Evolutionary conservation across 305 asterid genomes (phyloP).

Genomic region (Plantago coronopus): DNA sequence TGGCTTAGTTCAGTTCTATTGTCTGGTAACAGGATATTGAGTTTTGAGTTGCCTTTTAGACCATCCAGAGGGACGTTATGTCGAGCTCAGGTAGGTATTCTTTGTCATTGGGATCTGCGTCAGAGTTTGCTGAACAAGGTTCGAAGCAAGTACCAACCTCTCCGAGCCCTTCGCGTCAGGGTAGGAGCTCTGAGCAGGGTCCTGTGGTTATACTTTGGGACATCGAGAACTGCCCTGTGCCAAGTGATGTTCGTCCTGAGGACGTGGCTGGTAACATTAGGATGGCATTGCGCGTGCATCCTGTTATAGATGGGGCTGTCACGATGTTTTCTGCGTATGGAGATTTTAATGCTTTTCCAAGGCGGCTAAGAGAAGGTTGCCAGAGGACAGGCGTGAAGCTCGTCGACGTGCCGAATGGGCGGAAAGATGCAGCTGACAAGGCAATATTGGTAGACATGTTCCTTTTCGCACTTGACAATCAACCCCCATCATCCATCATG

Average conservation of each 20-base stretch:
- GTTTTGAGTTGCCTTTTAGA: too few relatives aligned
- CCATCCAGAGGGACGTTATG: conserved; percentile 26
- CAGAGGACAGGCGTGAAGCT: conserved; percentile 95
- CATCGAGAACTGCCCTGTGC: conserved; percentile 94
- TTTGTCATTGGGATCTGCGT: conserved; percentile 25
- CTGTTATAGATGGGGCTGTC: conserved; percentile 67
- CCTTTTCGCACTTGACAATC: conserved; percentile 91
- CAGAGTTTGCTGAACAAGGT: conserved; percentile 36
- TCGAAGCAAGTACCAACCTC: conserved; percentile 30
- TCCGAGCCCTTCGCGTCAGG: conserved; percentile 30
- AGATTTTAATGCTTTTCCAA: conserved; percentile 79
- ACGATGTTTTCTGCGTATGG: conserved; percentile 81
- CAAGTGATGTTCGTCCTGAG: conserved; percentile 78
- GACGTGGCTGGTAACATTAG: conserved; percentile 90
- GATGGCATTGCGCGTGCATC: conserved; percentile 75
- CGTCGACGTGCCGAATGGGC: conserved; percentile 81
- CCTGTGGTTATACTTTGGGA: conserved; percentile 91
- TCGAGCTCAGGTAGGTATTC: conserved; percentile 31
- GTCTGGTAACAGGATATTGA: too few relatives aligned
- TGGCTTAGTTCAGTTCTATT: too few relatives aligned
- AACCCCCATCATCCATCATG: conserved; percentile 86
- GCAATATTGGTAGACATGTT: conserved; percentile 97
- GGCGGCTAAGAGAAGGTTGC: conserved; percentile 86
- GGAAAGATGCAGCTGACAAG: conserved; percentile 97
- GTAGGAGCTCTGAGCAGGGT: conserved; percentile 34